Percentiles rank a stretch among this genome's conserved stretches.
These are phyloP conservation scores for Epichloe scottii DNA, from an alignment of 2,329 filamentous ascomycete genomes.

Conservation along the genomic window DNA sequence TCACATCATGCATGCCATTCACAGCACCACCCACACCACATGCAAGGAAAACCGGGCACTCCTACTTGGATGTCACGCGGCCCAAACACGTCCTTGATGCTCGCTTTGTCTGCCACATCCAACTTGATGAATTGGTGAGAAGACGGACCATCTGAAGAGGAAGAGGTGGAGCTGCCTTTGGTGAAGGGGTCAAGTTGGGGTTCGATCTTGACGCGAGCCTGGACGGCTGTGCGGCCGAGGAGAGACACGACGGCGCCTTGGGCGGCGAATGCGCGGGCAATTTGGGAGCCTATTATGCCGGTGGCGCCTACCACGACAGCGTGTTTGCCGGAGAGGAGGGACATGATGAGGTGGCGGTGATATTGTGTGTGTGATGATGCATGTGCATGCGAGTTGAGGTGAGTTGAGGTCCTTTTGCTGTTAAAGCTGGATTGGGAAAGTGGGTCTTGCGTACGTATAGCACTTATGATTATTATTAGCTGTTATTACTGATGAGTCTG, in stretches of 20 bases:
- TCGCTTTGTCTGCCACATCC: constrained; percentile 17
- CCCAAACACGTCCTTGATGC: constrained; percentile 20
- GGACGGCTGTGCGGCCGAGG: constrained; percentile 41
- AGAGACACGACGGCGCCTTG: constrained; percentile 49
- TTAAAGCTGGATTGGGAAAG: not conserved
- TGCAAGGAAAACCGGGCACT: not conserved
- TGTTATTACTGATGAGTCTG: no score
- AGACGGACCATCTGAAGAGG: constrained; percentile 8
- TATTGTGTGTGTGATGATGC: not conserved
- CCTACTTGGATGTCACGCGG: not conserved
- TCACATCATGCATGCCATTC: not conserved
- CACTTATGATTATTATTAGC: no score
- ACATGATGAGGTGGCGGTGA: constrained; percentile 1
- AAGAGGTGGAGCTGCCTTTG: constrained; percentile 4
- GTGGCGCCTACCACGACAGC: constrained; percentile 58
- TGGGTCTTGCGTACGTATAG: not conserved
- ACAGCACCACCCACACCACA: not conserved
- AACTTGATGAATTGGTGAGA: constrained; percentile 23
- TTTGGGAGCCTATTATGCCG: constrained; percentile 56
- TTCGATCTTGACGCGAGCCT: constrained; percentile 30
- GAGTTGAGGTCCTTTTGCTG: no score
- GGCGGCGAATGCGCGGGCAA: constrained; percentile 51
- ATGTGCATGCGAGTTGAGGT: no score
- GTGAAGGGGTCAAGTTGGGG: constrained; percentile 16
- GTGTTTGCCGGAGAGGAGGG: constrained; percentile 32